phyloP scores from a whole-genome alignment of 2,329 filamentous ascomycete genomes.

The Fusarium setosum region DNA sequence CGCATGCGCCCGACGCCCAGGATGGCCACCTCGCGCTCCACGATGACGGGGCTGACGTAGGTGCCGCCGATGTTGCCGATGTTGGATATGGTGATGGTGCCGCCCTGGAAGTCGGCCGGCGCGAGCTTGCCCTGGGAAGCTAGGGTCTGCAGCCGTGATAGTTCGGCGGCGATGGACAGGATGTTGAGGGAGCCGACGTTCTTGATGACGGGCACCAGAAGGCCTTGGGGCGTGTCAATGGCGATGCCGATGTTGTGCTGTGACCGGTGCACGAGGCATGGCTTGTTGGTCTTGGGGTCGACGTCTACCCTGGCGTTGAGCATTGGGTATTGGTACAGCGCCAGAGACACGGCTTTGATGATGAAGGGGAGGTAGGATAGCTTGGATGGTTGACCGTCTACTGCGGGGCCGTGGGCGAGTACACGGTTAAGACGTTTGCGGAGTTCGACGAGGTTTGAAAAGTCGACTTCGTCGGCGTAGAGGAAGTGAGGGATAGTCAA shows the following conservation, averaged over 20 bases:
- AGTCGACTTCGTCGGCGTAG: conserved; percentile 90
- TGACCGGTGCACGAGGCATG: conserved; percentile 79
- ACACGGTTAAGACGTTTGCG: conserved; percentile 79
- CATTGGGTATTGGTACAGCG: conserved; percentile 83
- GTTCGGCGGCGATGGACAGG: conserved; percentile 79
- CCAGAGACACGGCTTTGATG: conserved; percentile 92
- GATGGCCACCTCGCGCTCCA: conserved; percentile 91
- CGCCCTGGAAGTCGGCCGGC: conserved; percentile 80
- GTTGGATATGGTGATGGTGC: conserved; percentile 96
- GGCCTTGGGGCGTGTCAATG: conserved; percentile 90
- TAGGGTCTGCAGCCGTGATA: conserved; percentile 77
- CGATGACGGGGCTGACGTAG: conserved; percentile 90
- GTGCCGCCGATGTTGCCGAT: conserved; percentile 96
- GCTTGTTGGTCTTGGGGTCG: conserved; percentile 67
- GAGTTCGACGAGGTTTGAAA: conserved; percentile 78
- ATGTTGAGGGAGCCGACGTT: conserved; percentile 84
- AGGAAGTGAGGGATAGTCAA: conserved; percentile 94
- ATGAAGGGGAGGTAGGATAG: conserved; percentile 94
- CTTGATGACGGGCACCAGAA: conserved; percentile 92
- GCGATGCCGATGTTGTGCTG: conserved; percentile 96
- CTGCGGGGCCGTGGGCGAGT: conserved; percentile 56
- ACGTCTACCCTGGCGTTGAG: conserved; percentile 87
- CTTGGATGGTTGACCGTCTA: conserved; percentile 67
- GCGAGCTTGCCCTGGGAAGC: conserved; percentile 81
- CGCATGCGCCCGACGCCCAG: conserved; percentile 87